Conservation (phyloP, 1,284 basidiomycete genomes). For the Leccinum holopus region DNA sequence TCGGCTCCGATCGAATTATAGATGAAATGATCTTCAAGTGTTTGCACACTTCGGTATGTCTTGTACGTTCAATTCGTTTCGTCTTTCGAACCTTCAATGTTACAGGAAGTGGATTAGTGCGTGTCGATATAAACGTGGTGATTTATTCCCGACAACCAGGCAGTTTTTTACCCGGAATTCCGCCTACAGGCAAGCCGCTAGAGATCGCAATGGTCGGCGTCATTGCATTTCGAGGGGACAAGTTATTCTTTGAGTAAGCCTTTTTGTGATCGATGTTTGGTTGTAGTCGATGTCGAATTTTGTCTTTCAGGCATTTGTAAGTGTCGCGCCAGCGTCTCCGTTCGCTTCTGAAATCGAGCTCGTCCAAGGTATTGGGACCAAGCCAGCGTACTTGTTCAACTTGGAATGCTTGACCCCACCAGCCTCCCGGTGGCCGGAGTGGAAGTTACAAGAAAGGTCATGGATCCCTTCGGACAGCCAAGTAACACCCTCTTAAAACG, state of each 20-base stretch:
- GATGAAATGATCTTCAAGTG: constrained; percentile 51
- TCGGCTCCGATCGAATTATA: constrained; percentile 47
- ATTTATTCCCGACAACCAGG: constrained; percentile 3
- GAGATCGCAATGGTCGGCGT: constrained; percentile 51
- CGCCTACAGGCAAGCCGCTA: constrained; percentile 45
- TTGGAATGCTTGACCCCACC: constrained; percentile 38
- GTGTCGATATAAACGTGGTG: constrained; percentile 9
- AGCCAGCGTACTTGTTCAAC: constrained; percentile 45
- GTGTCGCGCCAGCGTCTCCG: constrained; percentile 1
- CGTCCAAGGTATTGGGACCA: constrained; percentile 47
- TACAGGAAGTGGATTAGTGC: constrained; percentile 48
- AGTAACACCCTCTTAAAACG: constrained; percentile 40
- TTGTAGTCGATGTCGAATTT: neutral
- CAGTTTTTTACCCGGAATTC: constrained; percentile 44
- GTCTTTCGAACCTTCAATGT: constrained; percentile 6
- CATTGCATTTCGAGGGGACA: constrained; percentile 52
- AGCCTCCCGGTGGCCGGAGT: constrained; percentile 40
- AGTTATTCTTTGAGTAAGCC: constrained; percentile 50
- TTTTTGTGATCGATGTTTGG: neutral
- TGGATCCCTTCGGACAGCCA: constrained; percentile 44
- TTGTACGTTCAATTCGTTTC: neutral
- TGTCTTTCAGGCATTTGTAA: constrained; percentile 25
- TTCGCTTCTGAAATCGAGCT: neutral
- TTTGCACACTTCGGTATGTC: constrained; percentile 41
- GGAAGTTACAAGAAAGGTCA: constrained; percentile 41